A percentile compares a stretch with the other conserved stretches of the same genome.
Conservation (phyloP, 1,284 basidiomycete species). For the Leucoagaricus sp. region DNA sequence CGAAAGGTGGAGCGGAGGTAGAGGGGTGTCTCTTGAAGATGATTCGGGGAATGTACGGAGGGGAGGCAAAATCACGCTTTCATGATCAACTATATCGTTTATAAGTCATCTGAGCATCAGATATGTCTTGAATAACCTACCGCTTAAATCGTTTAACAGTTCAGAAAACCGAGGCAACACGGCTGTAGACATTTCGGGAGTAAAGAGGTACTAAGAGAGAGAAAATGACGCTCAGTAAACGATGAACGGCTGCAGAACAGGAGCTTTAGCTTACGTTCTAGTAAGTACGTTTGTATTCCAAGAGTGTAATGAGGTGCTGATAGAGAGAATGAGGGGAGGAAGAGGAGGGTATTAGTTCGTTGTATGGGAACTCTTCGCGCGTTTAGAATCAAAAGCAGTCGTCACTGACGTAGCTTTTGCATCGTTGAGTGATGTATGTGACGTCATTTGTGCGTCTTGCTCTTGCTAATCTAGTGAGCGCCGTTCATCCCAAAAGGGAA, state of each 20-base stretch:
- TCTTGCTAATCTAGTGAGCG: background rate
- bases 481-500: conserved; percentile 4
- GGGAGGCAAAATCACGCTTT: conserved; percentile 11
- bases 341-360: background rate
- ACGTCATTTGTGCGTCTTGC: conserved; percentile 9
- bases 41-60: conserved; percentile 15
- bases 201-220: background rate
- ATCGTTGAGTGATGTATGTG: background rate
- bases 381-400: background rate
- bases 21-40: background rate
- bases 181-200: conserved; percentile 9
- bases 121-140: background rate
- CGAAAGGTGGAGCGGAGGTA: background rate
- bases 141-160: conserved; percentile 5
- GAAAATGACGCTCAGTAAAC: background rate
- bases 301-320: background rate
- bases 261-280: background rate
- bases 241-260: background rate
- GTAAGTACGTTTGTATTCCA: background rate
- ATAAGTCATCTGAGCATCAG: background rate
- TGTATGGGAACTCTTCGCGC: conserved; percentile 9
- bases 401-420: conserved; percentile 11
- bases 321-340: background rate
- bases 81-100: background rate
- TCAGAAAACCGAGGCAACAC: conserved; percentile 11